Conservation (phyloP, 495 filamentous ascomycete genomes). For the Tetracladium setigerum region DNA sequence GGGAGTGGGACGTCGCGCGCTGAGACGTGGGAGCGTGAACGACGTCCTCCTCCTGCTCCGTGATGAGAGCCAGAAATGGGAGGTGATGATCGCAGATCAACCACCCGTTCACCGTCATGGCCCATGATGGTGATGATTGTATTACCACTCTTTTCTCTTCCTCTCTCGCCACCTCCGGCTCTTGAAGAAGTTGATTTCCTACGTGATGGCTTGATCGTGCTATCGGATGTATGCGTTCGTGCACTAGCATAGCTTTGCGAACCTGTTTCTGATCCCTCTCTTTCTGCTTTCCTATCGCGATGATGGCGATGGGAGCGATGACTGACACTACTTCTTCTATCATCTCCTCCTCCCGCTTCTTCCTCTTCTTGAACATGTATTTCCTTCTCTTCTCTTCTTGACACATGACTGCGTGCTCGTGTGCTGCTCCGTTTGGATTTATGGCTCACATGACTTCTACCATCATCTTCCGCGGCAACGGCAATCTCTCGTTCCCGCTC, state of each 20-base stretch:
- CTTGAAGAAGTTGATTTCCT: conserved; percentile 26
- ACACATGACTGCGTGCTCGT: not conserved
- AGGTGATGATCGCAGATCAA: not conserved
- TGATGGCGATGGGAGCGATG: conserved; percentile 31
- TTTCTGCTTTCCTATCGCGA: conserved; percentile 29
- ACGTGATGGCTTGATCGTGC: conserved; percentile 15
- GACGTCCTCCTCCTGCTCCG: conserved; percentile 24
- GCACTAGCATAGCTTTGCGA: conserved; percentile 19
- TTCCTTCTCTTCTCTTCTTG: not conserved
- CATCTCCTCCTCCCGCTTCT: conserved; percentile 7
- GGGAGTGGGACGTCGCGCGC: conserved; percentile 16
- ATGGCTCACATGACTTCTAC: conserved; percentile 9
- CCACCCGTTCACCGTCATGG: conserved; percentile 5
- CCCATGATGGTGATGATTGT: conserved; percentile 2
- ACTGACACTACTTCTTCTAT: conserved; percentile 14
- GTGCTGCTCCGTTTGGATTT: not conserved
- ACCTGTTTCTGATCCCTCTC: not conserved
- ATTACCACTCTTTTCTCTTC: conserved; percentile 1
- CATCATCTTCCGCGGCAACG: conserved; percentile 1
- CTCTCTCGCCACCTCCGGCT: conserved; percentile 10
- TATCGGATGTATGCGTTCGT: conserved; percentile 25
- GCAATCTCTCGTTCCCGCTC: not conserved
- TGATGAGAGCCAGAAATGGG: conserved; percentile 19
- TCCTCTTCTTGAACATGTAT: conserved; percentile 12
- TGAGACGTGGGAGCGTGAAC: conserved; percentile 23